phyloP scores from a whole-genome alignment of 306 rosid genomes.

The Pyrus bretschneideri region DNA sequence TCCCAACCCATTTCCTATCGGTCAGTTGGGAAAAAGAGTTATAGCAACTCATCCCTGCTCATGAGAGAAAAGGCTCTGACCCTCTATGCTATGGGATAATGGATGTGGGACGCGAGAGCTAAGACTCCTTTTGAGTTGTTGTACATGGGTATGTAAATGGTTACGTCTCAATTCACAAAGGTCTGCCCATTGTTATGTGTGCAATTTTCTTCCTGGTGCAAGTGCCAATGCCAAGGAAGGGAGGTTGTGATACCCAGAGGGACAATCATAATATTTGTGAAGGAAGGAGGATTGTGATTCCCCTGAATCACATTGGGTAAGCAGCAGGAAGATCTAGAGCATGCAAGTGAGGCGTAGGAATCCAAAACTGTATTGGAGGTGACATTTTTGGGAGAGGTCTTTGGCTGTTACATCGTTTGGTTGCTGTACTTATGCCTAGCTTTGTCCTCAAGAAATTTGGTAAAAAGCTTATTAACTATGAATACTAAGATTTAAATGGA shows the following conservation, averaged over 20 bases:
- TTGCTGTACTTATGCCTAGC: not conserved
- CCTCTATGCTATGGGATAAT: not conserved
- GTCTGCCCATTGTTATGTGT: not conserved
- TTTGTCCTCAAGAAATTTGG: not conserved
- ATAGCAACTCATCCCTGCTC: not conserved
- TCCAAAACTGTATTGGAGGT: not conserved
- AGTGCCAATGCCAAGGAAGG: not conserved
- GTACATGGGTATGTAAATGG: not conserved
- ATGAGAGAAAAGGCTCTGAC: not conserved
- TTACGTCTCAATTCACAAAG: not conserved
- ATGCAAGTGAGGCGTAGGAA: not conserved
- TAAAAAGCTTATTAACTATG: not conserved
- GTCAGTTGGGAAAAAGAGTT: not conserved
- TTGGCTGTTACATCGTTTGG: not conserved
- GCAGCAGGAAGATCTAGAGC: not conserved
- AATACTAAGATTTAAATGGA: not conserved
- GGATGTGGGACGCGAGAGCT: not conserved
- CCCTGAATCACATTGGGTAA: not conserved
- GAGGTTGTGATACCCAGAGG: not conserved
- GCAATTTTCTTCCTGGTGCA: not conserved
- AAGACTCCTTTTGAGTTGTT: not conserved
- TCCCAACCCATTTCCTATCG: too few relatives aligned
- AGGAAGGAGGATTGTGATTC: not conserved
- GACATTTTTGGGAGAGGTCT: not conserved
- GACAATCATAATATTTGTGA: not conserved